Evolutionary conservation across 1,139 yeast species (phyloP), one percentile per base, ranked within the genome.

Genomic region (Neolecta irregularis): DNA sequence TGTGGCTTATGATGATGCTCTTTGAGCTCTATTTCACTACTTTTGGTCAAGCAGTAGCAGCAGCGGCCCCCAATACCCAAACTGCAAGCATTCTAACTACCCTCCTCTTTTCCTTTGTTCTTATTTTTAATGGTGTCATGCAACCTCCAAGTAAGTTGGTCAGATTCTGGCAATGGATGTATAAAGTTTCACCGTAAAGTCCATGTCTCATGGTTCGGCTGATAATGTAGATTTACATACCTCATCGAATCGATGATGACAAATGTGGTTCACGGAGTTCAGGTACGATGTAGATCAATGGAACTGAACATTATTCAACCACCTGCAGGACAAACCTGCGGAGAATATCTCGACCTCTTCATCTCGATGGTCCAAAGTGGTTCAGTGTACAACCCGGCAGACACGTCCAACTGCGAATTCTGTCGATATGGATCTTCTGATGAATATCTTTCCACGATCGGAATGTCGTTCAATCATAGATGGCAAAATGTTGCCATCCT

Each of bases 121-220:
- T 72, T 25, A 39, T 43, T 3, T 72, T 72, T 57, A 65, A 74
- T 48, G 80, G 80, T 52, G 74, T 73, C 41, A 66, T 70, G 36
- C 78, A 72, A 49, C 75, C 76, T 11, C 57, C 55, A 15, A 39
- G 48, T 3, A 57, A 67, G 39, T 65, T 73, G 67, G 78, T 77
- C n/a, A 72, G 73, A 2, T 75, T 77, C 57, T 76, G 64, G 64
- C 61, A 48, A 41, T 80, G 77, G 60, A 74, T 77, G 79, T 69
- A 73, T 58, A 68, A 73, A 49, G 66, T 67, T 2, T 70, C 78
- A 5, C 88, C 88, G 17, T n/a, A n/a, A n/a, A n/a, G n/a, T n/a
- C n/a, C n/a, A n/a, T n/a, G n/a, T n/a, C n/a, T n/a, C n/a, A n/a
- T n/a, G n/a, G n/a, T n/a, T n/a, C n/a, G n/a, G n/a, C n/a, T n/a